Evolutionary conservation across 805 yeast genomes (phyloP).

Genomic region (Pichia deserticola): DNA sequence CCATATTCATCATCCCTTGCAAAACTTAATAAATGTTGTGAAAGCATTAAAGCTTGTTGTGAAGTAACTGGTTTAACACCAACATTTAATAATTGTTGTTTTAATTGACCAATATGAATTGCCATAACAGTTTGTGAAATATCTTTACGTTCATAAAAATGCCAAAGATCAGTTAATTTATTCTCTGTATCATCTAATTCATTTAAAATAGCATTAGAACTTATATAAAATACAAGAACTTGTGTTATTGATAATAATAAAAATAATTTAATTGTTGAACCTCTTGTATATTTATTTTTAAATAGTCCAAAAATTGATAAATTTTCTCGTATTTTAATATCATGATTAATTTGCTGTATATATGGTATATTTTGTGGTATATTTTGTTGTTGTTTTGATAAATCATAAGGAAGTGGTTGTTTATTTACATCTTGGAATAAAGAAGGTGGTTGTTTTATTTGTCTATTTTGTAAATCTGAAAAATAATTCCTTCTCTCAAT

Average conservation of each 20-base stretch:
- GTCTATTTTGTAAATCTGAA: background rate
- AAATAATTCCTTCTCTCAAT: background rate
- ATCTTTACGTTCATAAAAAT: constrained; percentile 14
- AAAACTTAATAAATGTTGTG: constrained; percentile 9
- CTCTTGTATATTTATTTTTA: constrained; percentile 3
- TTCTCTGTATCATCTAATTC: constrained; percentile 3
- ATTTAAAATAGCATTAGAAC: background rate
- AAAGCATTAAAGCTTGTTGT: constrained; percentile 9
- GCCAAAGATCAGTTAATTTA: constrained; percentile 8
- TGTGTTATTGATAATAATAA: background rate
- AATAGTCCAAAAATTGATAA: constrained; percentile 2
- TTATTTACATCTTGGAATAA: constrained; percentile 8
- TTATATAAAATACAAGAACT: background rate
- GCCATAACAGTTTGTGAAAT: constrained; percentile 20
- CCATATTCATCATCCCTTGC: constrained; percentile 13
- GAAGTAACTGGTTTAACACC: constrained; percentile 13
- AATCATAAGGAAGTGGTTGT: constrained; percentile 4
- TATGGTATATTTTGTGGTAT: background rate
- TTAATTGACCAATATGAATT: constrained; percentile 17
- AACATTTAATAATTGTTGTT: constrained; percentile 13
- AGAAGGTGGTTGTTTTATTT: constrained; percentile 1
- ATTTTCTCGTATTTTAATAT: background rate
- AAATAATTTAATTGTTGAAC: background rate
- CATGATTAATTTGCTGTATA: background rate
- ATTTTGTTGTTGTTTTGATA: background rate